These are phyloP conservation scores for Nakazawaea holstii DNA, from an alignment of 805 yeast species.

Conservation along the genomic window DNA sequence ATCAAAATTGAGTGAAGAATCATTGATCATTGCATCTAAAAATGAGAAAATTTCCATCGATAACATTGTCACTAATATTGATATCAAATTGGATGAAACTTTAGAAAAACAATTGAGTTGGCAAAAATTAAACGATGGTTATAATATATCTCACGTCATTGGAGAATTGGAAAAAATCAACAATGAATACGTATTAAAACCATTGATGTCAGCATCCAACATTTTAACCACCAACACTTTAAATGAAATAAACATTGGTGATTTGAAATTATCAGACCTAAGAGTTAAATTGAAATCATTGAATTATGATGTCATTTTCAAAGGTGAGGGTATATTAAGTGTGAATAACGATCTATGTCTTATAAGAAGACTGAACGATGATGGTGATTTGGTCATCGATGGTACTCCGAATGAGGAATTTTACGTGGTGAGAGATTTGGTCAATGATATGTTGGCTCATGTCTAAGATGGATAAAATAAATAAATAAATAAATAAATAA, in stretches of 20 bases:
- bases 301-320: slow-evolving; percentile 77
- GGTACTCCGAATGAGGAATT: slow-evolving; percentile 74
- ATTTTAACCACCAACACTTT: slow-evolving; percentile 4
- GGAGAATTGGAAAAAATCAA: slow-evolving; percentile 45
- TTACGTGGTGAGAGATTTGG: slow-evolving; percentile 68
- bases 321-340: slow-evolving; percentile 89
- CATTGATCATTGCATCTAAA: slow-evolving; percentile 21
- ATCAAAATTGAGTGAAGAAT: slow-evolving; percentile 9
- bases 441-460: slow-evolving; percentile 70
- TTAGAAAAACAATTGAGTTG: slow-evolving; percentile 62
- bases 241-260: slow-evolving; percentile 74
- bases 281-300: slow-evolving; percentile 51
- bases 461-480: slow-evolving; percentile 30
- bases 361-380: slow-evolving; percentile 62
- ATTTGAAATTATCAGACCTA: slow-evolving; percentile 76
- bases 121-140: slow-evolving; percentile 82
- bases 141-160: slow-evolving; percentile 72
- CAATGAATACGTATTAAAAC: slow-evolving; percentile 4
- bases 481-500: background rate
- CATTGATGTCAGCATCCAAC: slow-evolving; percentile 3
- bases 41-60: slow-evolving; percentile 44
- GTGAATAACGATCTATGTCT: slow-evolving; percentile 67
- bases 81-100: slow-evolving; percentile 62
- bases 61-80: slow-evolving; percentile 47
- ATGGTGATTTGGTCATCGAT: slow-evolving; percentile 81